phyloP scores from a whole-genome alignment of 306 rosid species.

The Cicer judaicum region DNA sequence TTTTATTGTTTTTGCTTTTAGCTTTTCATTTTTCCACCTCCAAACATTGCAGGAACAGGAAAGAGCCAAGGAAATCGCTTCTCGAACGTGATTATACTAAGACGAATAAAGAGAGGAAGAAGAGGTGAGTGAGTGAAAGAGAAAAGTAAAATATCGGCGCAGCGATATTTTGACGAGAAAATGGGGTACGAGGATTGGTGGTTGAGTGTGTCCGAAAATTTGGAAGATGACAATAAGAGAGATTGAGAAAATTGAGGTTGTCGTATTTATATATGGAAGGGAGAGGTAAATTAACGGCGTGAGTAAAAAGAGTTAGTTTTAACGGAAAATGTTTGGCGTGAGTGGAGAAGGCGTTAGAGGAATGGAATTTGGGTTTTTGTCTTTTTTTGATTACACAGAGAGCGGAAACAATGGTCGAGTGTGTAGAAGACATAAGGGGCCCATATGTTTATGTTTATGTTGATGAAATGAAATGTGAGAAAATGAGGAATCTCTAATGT shows the following conservation, averaged over 20 bases:
- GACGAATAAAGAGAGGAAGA: not conserved
- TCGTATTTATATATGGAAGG: constrained; percentile 57
- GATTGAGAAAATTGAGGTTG: constrained; percentile 10
- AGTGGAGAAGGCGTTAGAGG: constrained; percentile 9
- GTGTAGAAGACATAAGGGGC: constrained; percentile 63
- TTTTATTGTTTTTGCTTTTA: not conserved
- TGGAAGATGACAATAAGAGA: constrained; percentile 36
- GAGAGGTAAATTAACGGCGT: constrained; percentile 54
- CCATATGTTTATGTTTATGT: constrained; percentile 62
- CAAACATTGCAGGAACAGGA: not conserved
- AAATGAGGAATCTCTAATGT: constrained; percentile 42
- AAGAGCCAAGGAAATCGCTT: not conserved
- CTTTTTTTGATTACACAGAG: constrained; percentile 12
- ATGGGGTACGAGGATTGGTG: constrained; percentile 18
- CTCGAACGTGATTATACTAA: not conserved
- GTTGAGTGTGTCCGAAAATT: not conserved
- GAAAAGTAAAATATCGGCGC: not conserved
- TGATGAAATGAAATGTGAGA: not conserved
- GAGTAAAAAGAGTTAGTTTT: constrained; percentile 38
- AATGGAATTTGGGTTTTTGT: constrained; percentile 47
- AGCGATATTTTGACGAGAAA: constrained; percentile 27
- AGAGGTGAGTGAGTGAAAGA: not conserved
- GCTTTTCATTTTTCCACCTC: constrained; percentile 29
- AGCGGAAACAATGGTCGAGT: constrained; percentile 58
- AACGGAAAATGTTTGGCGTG: constrained; percentile 58